Base-by-base conservation (phyloP, 306 rosid species). In the Ormosia emarginata region DNA sequence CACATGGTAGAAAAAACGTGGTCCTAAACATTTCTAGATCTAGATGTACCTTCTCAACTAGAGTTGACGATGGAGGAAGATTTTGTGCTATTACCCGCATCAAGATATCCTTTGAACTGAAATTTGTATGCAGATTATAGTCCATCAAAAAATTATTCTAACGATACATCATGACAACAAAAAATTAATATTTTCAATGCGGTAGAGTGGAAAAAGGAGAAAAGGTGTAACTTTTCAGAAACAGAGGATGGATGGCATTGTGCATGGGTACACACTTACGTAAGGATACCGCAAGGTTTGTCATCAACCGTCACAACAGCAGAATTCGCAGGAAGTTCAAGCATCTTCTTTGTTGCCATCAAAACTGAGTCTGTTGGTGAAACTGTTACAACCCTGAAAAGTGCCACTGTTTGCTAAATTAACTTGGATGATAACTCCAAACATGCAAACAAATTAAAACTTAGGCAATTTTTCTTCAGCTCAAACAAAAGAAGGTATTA, bases 31-130 rank as follows among this genome's bases (percentile, higher is more conserved):
- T 29, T 36, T 67, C 56, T 39, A 56, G 56, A 57, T 74, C 44
- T 10, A 57, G 9, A 50, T 41, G 43, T 89, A 96, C 98, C 99
- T 88, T 94, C 86, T 94, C 97, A 67, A 96, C 92, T 33, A 82
- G 90, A 82, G 99, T 92, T 57, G 91, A 85, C 5, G 88, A 91
- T 29, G 99, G 91, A 70, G 90, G 77, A 79, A 94, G 90, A 83
- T 87, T 88, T 77, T 86, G 99, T 46, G 97, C 90, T 81, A 94
- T 82, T 53, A 96, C 91, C 61, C 99, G 92, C 99, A 92, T 92
- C 91, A 96, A 90, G 75, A 96, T 88, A 86, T 96, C 99, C 86
- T 88, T 91, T 71, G 99, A 92, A 50, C 99, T 96, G 91, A 81
- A 83, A 76, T 46, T 67, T 70, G 30, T 44, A 53, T 58, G 69